Evolutionary conservation across 148 eudicot genomes (phyloP), one percentile per base, ranked within the genome.

Genomic region (Arbutus unedo): DNA sequence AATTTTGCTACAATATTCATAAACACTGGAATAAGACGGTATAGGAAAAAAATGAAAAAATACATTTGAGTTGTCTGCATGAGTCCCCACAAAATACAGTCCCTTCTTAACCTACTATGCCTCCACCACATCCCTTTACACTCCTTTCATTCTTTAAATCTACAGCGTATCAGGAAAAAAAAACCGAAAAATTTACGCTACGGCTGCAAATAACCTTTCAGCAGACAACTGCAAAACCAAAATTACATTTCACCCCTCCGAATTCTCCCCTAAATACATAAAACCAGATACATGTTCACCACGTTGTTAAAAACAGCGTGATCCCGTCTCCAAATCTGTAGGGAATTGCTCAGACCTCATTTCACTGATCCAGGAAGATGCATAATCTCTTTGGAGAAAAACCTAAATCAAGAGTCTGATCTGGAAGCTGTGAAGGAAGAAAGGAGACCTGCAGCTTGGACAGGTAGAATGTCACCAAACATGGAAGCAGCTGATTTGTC

Each of bases 401-500:
- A 51, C 49, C 43, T 10, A 18, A 47, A 79, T 94, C 83, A 94
- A 48, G 88, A 89, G 77, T 96, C 99, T 74, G 94, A 89, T 87
- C 99, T 90, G 80, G 89, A 86, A 78, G 95, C 85, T 49, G 99
- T 93, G 74, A 96, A 91, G 71, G 95, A 93, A 19, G 99, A 96
- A 79, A 94, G 92, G 75, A 96, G 93, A 72, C 99, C 99, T 50
- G 97, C 94, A 60, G 99, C 98, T 91, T 96, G 99, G 87, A 89
- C 92, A 9, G 99, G 99, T 82, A 96, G 87, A 49, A 96, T 96
- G 86, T 96, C 99, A 45, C 99, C 99, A 60, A 92, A 88, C 91
- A 90, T 87, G 85, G 91, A 85, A 74, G 92, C 89, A 81, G 93
- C 87, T 25, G 92, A 85, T 79, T 86, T 90, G 80, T 90, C 93